phyloP scores from a whole-genome alignment of 352 stramenopile species.

The Globisporangium yorkense region DNA sequence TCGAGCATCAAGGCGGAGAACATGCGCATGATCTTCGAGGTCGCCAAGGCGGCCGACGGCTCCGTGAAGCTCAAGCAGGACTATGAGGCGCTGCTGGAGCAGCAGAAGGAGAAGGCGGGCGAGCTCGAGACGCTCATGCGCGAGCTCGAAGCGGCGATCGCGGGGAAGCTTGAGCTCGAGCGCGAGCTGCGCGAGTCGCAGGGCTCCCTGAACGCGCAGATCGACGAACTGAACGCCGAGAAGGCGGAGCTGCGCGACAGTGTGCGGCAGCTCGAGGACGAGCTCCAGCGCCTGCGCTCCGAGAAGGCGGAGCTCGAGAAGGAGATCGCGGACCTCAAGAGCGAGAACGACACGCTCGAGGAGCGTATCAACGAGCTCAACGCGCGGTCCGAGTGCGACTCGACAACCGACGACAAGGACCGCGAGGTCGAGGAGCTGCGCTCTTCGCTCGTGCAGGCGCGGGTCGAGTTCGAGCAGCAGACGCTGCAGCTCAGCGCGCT shows the following conservation, averaged over 20 bases:
- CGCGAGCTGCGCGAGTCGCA: conserved; percentile 16
- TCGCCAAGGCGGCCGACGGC: conserved; percentile 60
- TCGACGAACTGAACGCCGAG: conserved; percentile 11
- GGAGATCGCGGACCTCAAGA: conserved; percentile 40
- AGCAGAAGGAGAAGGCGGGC: conserved; percentile 24
- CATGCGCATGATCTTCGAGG: conserved; percentile 67
- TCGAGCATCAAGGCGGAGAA: conserved; percentile 64
- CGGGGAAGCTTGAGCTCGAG: conserved; percentile 22
- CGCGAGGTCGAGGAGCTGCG: conserved; percentile 49
- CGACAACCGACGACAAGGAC: conserved; percentile 37
- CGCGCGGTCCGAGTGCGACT: conserved; percentile 30
- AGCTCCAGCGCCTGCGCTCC: conserved; percentile 26
- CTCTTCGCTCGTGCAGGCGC: conserved; percentile 53
- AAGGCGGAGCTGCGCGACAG: conserved; percentile 13
- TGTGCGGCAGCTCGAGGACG: conserved; percentile 14
- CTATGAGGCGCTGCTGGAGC: conserved; percentile 32
- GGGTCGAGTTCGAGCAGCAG: conserved; percentile 47
- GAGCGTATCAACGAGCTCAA: conserved; percentile 48
- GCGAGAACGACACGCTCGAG: conserved; percentile 52
- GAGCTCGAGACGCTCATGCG: conserved; percentile 25
- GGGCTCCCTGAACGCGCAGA: conserved; percentile 5
- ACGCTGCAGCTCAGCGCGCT: conserved; percentile 47
- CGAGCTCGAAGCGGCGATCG: conserved; percentile 24
- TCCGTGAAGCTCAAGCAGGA: conserved; percentile 58
- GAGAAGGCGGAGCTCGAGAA: conserved; percentile 35